phyloP scores from a whole-genome alignment of 139 green algal genomes.

The Penium margaritaceum region DNA sequence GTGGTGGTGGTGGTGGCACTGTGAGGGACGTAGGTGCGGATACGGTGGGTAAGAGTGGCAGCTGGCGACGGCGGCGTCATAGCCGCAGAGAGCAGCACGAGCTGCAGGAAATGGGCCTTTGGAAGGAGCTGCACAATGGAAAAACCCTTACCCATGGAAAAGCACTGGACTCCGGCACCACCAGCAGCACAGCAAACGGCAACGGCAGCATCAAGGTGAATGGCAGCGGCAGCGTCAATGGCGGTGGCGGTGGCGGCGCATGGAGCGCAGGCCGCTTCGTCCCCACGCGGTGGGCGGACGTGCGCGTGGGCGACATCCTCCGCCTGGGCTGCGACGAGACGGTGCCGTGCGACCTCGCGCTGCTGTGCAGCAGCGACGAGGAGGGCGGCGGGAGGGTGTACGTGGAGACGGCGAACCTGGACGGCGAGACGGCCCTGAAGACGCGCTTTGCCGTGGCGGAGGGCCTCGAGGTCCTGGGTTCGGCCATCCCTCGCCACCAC shows the following conservation, averaged over 20 bases:
- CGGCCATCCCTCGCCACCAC: no score
- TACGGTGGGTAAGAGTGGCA: no score
- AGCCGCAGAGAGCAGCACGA: no score
- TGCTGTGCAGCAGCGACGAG: slow-evolving; percentile 58
- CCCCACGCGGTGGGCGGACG: slow-evolving; percentile 6
- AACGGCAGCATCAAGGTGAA: neutral
- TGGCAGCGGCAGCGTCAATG: no score
- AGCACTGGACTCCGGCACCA: no score
- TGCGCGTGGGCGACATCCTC: slow-evolving; percentile 39
- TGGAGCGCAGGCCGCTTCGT: neutral
- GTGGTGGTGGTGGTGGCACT: neutral
- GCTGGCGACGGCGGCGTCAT: no score
- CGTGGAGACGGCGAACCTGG: slow-evolving; percentile 76
- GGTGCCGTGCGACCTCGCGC: slow-evolving; percentile 73
- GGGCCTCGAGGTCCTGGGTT: neutral
- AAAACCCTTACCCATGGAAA: no score
- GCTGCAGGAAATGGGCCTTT: no score
- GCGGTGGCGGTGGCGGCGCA: slow-evolving; percentile 3
- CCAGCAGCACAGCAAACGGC: no score
- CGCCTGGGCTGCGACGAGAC: slow-evolving; percentile 39
- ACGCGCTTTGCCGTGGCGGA: slow-evolving; percentile 6
- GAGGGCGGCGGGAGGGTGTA: slow-evolving; percentile 62
- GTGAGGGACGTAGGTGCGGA: neutral
- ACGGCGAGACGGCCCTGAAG: slow-evolving; percentile 56
- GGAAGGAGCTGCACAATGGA: no score